These are phyloP conservation scores for Tarenaya hassleriana DNA, from an alignment of 345 rosid genomes.

Conservation along the genomic window DNA sequence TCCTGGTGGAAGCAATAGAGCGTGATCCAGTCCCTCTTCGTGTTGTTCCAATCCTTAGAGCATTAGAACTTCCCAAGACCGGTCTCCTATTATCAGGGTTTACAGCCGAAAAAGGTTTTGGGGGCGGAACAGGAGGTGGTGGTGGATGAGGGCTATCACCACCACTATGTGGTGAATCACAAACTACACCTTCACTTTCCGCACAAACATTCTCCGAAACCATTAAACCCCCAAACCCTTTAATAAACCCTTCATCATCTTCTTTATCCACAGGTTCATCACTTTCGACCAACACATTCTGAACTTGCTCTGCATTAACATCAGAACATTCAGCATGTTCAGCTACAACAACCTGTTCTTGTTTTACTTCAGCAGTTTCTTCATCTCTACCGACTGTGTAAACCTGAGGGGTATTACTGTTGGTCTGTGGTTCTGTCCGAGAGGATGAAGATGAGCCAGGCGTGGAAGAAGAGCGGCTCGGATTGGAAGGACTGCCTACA, in stretches of 20 bases:
- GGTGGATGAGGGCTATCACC: conserved; percentile 55
- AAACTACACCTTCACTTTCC: conserved; percentile 51
- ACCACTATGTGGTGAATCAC: conserved; percentile 31
- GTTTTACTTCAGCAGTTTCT: conserved; percentile 48
- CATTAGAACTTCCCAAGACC: conserved; percentile 42
- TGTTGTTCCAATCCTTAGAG: conserved; percentile 50
- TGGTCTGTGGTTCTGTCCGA: conserved; percentile 44
- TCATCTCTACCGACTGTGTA: conserved; percentile 48
- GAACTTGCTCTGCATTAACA: conserved; percentile 33
- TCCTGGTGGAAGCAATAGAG: conserved; percentile 69
- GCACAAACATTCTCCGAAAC: conserved; percentile 33
- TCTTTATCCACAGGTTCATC: conserved; percentile 36
- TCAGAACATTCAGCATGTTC: conserved; percentile 50
- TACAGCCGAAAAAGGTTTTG: conserved; percentile 40
- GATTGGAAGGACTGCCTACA: conserved; percentile 76
- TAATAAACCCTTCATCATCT: conserved; percentile 31
- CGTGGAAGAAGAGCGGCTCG: conserved; percentile 49
- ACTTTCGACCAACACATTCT: conserved; percentile 37
- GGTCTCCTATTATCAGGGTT: conserved; percentile 48
- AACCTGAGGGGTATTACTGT: conserved; percentile 39
- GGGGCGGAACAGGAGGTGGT: conserved; percentile 88
- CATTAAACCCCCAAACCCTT: conserved; percentile 38
- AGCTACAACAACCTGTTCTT: conserved; percentile 44
- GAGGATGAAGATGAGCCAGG: conserved; percentile 56
- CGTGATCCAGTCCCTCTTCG: conserved; percentile 61